Base-by-base conservation (phyloP, 805 yeast genomes). In the Metschnikowia borealis region DNA sequence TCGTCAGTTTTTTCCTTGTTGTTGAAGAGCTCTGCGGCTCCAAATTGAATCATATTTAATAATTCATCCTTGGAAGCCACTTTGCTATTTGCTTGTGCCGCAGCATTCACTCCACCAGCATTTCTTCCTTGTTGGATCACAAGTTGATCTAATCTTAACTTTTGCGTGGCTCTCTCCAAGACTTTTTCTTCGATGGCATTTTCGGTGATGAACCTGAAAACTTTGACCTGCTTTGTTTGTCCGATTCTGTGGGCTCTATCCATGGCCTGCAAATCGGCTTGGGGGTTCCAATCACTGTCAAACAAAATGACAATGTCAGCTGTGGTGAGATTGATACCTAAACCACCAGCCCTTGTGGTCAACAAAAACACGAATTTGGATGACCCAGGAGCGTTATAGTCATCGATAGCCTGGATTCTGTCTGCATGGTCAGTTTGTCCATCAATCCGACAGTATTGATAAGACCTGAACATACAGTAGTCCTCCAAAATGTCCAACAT, bases 211-310 rank as follows among this genome's bases (percentile, higher is more conserved):
- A 87, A 80, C 68, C 95, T 74, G 62, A 82, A 87, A 2, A 87
- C 94, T 61, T 80, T 83, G 29, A 87, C 95, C 64, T 87, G 95
- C 57, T 86, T 87, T 41, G 85, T 87, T 65, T 87, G 95, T 6
- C 95, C 95, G 62, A 87, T 87, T 75, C 95, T 79, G 67, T 87
- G 95, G 0, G 94, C 94, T 71, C 95, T 78, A 64, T 87, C 95
- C 94, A 87, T 87, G 1, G 92, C 92, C 67, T 87, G 95, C 56
- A 87, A 76, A 74, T 87, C 95, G 3, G 92, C 94, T 62, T 87
- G 95, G 1, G 95, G 95, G 58, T 87, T 87, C 95, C 95, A 87
- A 65, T 87, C 95, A 3, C 90, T 84, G 67, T 87, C 95, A 62
- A 74, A 87, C 41, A 87, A 66, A 2, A 87, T 79, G 43, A 87